These are phyloP conservation scores for Aspergillus baeticus DNA, from an alignment of 495 filamentous ascomycete species.

Conservation along the genomic window DNA sequence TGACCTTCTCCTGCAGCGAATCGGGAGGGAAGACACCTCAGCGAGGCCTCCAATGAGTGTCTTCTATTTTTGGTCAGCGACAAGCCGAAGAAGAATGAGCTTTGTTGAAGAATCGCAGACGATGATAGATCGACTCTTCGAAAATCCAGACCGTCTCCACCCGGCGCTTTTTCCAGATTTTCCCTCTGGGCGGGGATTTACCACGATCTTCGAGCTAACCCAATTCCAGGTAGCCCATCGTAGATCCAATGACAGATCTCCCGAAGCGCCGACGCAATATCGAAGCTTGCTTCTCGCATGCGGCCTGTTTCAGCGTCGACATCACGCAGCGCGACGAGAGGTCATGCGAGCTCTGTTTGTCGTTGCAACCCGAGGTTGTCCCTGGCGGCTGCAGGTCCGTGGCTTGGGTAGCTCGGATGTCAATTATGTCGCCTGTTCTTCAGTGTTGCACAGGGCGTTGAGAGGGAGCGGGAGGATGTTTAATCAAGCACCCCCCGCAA, in stretches of 20 bases:
- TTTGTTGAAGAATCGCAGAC: background rate
- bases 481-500: no score
- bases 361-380: conserved; percentile 26
- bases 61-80: conserved; percentile 11
- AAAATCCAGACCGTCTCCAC: background rate
- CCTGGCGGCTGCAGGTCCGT: no score
- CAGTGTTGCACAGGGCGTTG: no score
- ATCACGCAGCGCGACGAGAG: conserved; percentile 5
- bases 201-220: background rate
- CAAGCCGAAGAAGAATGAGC: background rate
- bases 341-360: background rate
- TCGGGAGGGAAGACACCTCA: background rate
- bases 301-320: conserved; percentile 3
- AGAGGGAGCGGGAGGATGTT: no score
- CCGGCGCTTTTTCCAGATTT: conserved; percentile 1
- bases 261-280: conserved; percentile 16
- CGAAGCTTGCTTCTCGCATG: conserved; percentile 1
- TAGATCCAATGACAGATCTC: background rate
- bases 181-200: background rate
- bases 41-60: background rate
- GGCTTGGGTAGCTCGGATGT: no score
- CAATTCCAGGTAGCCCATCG: background rate
- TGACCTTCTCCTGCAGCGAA: background rate
- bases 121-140: background rate
- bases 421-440: conserved; percentile 23